Conservation (phyloP, 1,284 basidiomycete genomes). For the Termitomyces sp. region DNA sequence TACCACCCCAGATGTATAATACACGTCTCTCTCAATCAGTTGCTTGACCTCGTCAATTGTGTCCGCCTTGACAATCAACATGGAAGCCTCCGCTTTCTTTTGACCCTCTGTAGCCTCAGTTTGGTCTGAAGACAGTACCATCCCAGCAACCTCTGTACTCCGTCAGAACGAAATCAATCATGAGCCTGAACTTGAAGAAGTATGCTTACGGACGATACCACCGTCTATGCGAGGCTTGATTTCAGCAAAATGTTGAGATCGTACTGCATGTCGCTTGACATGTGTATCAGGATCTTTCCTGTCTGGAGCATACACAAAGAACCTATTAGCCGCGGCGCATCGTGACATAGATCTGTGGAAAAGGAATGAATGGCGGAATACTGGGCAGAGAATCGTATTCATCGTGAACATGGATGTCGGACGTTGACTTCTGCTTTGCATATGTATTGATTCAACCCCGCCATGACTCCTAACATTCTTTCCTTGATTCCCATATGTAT, state of each 20-base stretch:
- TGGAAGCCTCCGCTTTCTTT: slow-evolving; percentile 45
- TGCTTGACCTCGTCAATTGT: slow-evolving; percentile 42
- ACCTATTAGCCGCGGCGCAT: slow-evolving; percentile 7
- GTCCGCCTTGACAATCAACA: slow-evolving; percentile 43
- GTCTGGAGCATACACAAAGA: slow-evolving; percentile 18
- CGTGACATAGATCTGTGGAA: slow-evolving; percentile 7
- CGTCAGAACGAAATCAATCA: not conserved
- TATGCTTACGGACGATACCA: slow-evolving; percentile 24
- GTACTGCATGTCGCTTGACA: slow-evolving; percentile 25
- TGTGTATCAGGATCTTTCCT: slow-evolving; percentile 14
- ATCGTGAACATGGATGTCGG: not conserved
- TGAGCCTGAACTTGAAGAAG: not conserved
- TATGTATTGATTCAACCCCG: not conserved
- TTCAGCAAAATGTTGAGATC: slow-evolving; percentile 23
- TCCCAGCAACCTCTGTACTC: slow-evolving; percentile 40
- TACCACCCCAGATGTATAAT: slow-evolving; percentile 51
- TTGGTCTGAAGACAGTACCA: slow-evolving; percentile 39
- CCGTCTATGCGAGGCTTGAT: slow-evolving; percentile 24
- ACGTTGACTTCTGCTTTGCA: not conserved
- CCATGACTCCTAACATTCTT: not conserved
- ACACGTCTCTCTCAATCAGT: slow-evolving; percentile 47
- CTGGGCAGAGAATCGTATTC: not conserved
- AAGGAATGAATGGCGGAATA: not conserved
- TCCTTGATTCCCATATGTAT: slow-evolving; percentile 1
- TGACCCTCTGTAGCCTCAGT: slow-evolving; percentile 26